Evolutionary conservation across 1,139 yeast species (phyloP).

Genomic region (Tardiomyces digboiensis): DNA sequence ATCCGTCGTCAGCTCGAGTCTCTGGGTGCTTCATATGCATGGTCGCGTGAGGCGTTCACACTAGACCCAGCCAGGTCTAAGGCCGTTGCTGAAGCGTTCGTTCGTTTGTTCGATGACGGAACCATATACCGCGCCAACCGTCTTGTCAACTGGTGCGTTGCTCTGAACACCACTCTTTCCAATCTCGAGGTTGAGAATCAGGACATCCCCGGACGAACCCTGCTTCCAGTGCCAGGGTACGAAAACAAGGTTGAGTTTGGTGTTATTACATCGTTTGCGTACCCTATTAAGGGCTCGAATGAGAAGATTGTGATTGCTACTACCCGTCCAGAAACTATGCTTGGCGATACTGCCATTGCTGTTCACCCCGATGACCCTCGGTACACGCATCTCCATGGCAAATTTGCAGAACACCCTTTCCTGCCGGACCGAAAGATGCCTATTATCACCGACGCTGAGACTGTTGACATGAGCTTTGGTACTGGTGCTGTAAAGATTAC

Average conservation of each 20-base stretch:
- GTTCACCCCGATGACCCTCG: slow-evolving; percentile 94
- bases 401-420: slow-evolving; percentile 85
- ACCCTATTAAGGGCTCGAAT: slow-evolving; percentile 79
- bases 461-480: slow-evolving; percentile 99
- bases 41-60: slow-evolving; percentile 93
- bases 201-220: slow-evolving; percentile 73
- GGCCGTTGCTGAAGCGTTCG: slow-evolving; percentile 89
- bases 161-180: slow-evolving; percentile 89
- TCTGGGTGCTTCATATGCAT: slow-evolving; percentile 95
- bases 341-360: slow-evolving; percentile 97
- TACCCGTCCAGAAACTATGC: slow-evolving; percentile 96
- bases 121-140: slow-evolving; percentile 91
- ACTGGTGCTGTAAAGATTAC: slow-evolving; percentile 99
- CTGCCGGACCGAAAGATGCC: slow-evolving; percentile 69
- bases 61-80: slow-evolving; percentile 67
- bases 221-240: slow-evolving; percentile 80
- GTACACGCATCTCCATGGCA: slow-evolving; percentile 92
- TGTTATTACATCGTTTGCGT: slow-evolving; percentile 88
- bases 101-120: slow-evolving; percentile 87
- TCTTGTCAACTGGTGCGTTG: slow-evolving; percentile 94
- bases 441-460: slow-evolving; percentile 79
- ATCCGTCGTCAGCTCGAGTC: slow-evolving; percentile 78
- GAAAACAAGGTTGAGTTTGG: slow-evolving; percentile 91
- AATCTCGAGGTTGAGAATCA: slow-evolving; percentile 95
- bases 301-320: slow-evolving; percentile 92